Evolutionary conservation across 2,329 filamentous ascomycete species (phyloP), one percentile per base, ranked within the genome.

Genomic region (Graphilbum sp.): DNA sequence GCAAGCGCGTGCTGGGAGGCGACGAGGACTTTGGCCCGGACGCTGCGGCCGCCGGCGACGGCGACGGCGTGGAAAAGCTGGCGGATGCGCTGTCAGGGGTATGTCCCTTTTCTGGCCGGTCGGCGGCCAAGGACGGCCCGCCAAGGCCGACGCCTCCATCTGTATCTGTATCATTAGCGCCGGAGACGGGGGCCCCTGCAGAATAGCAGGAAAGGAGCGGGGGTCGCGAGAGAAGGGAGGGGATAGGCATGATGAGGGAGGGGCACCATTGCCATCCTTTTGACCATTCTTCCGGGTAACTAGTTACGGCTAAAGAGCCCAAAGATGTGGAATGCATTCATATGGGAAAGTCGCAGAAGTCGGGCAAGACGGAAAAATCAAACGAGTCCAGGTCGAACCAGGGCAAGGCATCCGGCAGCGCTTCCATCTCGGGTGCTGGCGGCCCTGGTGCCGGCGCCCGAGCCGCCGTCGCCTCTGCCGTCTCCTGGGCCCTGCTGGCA

Each of bases 1-100:
- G 75, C 2, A 73, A 72, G 55, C 72, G 67, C 50, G 58, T 81
- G 9, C 51, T 75, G 12, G 57, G 54, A 4, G 58, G 57, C 13
- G 52, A 59, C 17, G 61, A 36, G 6, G 38, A 36, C 2, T 16
- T 16, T 23, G 27, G n/a, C 18, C 15, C 16, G 18, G 21, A 27
- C 27, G 27, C 17, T 15, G 17, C 20, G 17, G 25, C 16, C 3
- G 19, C n/a, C 12, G 15, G 24, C 24, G 30, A 19, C n/a, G 36
- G 24, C 3, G 37, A 32, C 4, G 31, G 31, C 29, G 29, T 30
- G 3, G 24, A 5, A 5, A 25, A 20, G 21, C 13, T 27, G 10
- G 13, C 31, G 3, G 17, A 41, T 13, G 34, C 27, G 16, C 9
- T 31, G 12, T n/a, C 35, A 2, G 48, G 48, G 13, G 46, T 47